Evolutionary conservation across 768 basidiomycete species (phyloP).

Genomic region (Porpolomopsis calyptriformis): DNA sequence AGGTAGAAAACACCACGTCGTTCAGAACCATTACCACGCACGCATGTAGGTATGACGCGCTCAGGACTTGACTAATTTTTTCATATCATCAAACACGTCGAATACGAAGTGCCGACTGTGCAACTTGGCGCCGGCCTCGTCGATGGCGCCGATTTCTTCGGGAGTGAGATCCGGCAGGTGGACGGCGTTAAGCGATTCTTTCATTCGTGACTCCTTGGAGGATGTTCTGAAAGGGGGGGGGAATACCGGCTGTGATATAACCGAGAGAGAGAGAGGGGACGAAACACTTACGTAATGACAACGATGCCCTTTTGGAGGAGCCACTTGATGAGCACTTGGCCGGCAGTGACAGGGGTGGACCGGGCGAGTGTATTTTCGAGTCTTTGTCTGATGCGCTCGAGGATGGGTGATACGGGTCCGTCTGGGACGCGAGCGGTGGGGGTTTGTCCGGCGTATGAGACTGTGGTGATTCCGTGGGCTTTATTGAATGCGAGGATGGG

Average conservation of each 20-base stretch:
- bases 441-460: slow-evolving; percentile 55
- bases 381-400: slow-evolving; percentile 41
- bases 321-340: slow-evolving; percentile 65
- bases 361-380: slow-evolving; percentile 31
- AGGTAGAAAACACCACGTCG: too few species aligned
- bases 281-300: slow-evolving; percentile 46
- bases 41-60: too few species aligned
- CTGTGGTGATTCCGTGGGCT: slow-evolving; percentile 51
- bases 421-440: slow-evolving; percentile 30
- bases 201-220: slow-evolving; percentile 36
- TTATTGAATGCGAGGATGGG: slow-evolving; percentile 43
- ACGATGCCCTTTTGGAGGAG: slow-evolving; percentile 50
- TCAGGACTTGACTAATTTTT: too few species aligned
- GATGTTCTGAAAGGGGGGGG: slow-evolving; percentile 34
- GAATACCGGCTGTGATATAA: not conserved
- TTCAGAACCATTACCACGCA: too few species aligned
- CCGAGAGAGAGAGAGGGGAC: not conserved
- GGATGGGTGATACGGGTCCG: slow-evolving; percentile 51
- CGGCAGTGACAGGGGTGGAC: slow-evolving; percentile 39
- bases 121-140: slow-evolving; percentile 39
- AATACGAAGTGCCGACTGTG: slow-evolving; percentile 34
- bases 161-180: slow-evolving; percentile 41
- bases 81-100: too few species aligned
- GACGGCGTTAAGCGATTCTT: slow-evolving; percentile 31
- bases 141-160: slow-evolving; percentile 52